Evolutionary conservation across 2,329 filamentous ascomycete species (phyloP).

Genomic region (Ascochyta lentis): DNA sequence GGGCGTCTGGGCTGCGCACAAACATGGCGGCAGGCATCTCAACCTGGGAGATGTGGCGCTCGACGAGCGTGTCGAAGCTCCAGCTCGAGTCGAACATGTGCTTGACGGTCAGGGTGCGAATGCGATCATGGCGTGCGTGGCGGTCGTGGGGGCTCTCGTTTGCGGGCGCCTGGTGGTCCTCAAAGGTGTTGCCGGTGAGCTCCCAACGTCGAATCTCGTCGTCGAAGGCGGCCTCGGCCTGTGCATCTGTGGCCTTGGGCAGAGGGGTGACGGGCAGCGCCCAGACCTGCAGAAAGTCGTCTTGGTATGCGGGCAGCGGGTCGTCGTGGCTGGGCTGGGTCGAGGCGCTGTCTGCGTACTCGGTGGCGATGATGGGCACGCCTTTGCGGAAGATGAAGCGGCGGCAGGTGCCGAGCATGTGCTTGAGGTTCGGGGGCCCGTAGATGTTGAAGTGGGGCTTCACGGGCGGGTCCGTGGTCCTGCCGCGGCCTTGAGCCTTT

Average conservation of each 20-base stretch:
- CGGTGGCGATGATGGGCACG: constrained; percentile 73
- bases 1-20: constrained; percentile 65
- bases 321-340: constrained; percentile 44
- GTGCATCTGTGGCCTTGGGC: constrained; percentile 5
- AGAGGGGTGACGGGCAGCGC: constrained; percentile 68
- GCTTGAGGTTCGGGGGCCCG: constrained; percentile 79
- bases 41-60: constrained; percentile 70
- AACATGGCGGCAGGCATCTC: constrained; percentile 74
- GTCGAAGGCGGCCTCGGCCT: constrained; percentile 30
- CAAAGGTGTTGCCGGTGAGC: constrained; percentile 36
- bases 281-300: constrained; percentile 84
- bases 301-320: constrained; percentile 71
- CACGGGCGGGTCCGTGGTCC: constrained; percentile 22
- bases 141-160: constrained; percentile 43
- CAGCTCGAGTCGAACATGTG: constrained; percentile 82
- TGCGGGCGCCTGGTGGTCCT: constrained; percentile 37
- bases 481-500: constrained; percentile 26
- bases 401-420: constrained; percentile 81
- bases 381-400: constrained; percentile 87
- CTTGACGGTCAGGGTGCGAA: constrained; percentile 69
- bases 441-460: constrained; percentile 64
- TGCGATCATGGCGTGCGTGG: constrained; percentile 54
- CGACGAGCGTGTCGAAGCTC: constrained; percentile 72
- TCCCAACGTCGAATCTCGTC: constrained; percentile 34
- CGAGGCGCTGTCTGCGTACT: constrained; percentile 58